phyloP scores from a whole-genome alignment of 495 filamentous ascomycete genomes.

The Rhizodiscina lignyota region DNA sequence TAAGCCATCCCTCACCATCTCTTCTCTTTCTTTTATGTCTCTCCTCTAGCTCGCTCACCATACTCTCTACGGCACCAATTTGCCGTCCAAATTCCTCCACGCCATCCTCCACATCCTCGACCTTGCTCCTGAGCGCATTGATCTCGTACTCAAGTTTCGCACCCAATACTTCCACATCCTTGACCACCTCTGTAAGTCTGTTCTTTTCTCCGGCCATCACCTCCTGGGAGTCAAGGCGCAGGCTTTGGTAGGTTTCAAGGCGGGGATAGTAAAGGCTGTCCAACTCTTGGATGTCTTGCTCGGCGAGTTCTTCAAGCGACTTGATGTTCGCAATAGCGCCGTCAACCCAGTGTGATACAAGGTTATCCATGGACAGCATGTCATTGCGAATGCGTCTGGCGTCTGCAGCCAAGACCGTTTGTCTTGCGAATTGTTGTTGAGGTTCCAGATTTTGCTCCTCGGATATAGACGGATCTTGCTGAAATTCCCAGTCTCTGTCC shows the following conservation, averaged over 20 bases:
- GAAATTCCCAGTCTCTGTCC: slow-evolving; percentile 10
- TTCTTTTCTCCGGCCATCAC: slow-evolving; percentile 49
- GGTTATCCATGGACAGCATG: slow-evolving; percentile 29
- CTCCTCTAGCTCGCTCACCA: slow-evolving; percentile 1
- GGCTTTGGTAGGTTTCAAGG: slow-evolving; percentile 41
- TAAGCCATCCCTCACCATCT: not conserved
- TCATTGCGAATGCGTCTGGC: slow-evolving; percentile 38
- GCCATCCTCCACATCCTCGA: slow-evolving; percentile 59
- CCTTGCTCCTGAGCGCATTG: slow-evolving; percentile 58
- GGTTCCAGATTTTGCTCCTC: no score
- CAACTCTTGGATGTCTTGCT: slow-evolving; percentile 45
- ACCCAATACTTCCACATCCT: slow-evolving; percentile 65
- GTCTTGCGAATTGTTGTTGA: slow-evolving; percentile 28
- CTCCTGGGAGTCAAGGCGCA: slow-evolving; percentile 49
- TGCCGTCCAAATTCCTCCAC: slow-evolving; percentile 52
- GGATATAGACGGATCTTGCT: not conserved
- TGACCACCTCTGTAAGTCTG: slow-evolving; percentile 53
- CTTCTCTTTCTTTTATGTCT: not conserved
- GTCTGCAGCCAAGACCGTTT: slow-evolving; percentile 36
- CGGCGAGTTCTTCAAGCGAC: slow-evolving; percentile 40
- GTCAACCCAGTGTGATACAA: slow-evolving; percentile 49
- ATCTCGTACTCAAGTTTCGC: slow-evolving; percentile 94
- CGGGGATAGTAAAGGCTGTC: slow-evolving; percentile 52
- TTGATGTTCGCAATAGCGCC: slow-evolving; percentile 45
- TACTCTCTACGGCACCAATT: slow-evolving; percentile 6